Percentiles rank a stretch among this genome's conserved stretches.
Evolutionary conservation across 495 filamentous ascomycete genomes (phyloP).

Genomic region (Penicillium flavigenum): DNA sequence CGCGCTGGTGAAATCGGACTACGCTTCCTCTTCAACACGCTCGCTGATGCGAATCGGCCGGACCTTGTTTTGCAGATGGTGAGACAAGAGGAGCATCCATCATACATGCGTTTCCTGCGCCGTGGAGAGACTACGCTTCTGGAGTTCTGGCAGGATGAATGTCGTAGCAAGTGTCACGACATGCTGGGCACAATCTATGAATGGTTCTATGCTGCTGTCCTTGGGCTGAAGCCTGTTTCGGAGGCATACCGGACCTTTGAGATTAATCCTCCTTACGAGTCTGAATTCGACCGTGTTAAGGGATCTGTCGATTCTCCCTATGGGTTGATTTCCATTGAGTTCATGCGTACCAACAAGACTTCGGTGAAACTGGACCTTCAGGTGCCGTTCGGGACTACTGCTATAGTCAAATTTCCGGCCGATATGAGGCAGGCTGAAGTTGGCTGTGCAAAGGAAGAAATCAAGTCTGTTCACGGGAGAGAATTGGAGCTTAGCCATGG

Average conservation of each 20-base stretch:
- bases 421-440: not conserved
- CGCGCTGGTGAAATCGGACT: slow-evolving; percentile 32
- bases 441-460: not conserved
- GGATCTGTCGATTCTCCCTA: slow-evolving; percentile 30
- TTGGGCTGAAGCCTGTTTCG: slow-evolving; percentile 25
- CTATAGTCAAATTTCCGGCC: slow-evolving; percentile 6
- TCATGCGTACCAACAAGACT: slow-evolving; percentile 8
- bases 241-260: slow-evolving; percentile 26
- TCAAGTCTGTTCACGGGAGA: not conserved
- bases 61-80: slow-evolving; percentile 32
- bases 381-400: slow-evolving; percentile 21
- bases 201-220: slow-evolving; percentile 30
- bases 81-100: slow-evolving; percentile 32
- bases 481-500: not conserved
- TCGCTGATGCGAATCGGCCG: slow-evolving; percentile 26
- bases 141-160: slow-evolving; percentile 35
- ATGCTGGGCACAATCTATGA: slow-evolving; percentile 37
- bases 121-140: slow-evolving; percentile 30
- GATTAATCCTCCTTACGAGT: slow-evolving; percentile 23
- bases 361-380: slow-evolving; percentile 2
- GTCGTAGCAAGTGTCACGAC: slow-evolving; percentile 32
- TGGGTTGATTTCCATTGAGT: slow-evolving; percentile 25
- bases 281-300: slow-evolving; percentile 28
- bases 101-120: slow-evolving; percentile 34
- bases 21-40: slow-evolving; percentile 28